phyloP scores from a whole-genome alignment of 768 basidiomycete species.

The Neoboletus magnificus region DNA sequence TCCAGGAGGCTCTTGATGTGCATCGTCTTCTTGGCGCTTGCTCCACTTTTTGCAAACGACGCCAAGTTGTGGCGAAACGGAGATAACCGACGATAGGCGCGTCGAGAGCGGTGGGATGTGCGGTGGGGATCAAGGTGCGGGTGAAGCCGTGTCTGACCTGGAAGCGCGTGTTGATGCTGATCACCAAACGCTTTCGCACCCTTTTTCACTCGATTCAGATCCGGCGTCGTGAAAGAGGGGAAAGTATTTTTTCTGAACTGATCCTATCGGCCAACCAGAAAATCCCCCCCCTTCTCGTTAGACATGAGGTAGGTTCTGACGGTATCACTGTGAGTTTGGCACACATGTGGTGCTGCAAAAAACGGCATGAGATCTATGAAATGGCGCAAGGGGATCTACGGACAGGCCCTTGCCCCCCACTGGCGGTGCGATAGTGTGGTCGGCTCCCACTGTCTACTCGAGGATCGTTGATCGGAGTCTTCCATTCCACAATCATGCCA shows the following conservation, averaged over 20 bases:
- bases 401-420: neutral
- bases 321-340: neutral
- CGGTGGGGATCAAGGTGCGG: neutral
- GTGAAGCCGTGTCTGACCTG: neutral
- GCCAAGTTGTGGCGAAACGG: neutral
- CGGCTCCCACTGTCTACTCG: neutral
- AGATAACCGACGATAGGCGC: neutral
- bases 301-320: constrained; percentile 4
- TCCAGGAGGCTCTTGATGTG: neutral
- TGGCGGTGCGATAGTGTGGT: neutral
- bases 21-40: neutral
- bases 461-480: constrained; percentile 1
- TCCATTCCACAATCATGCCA: neutral
- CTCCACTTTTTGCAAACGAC: neutral
- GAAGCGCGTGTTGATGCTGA: constrained; percentile 8
- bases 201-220: neutral
- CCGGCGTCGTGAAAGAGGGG: neutral
- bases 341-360: neutral
- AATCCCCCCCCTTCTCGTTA: neutral
- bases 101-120: neutral
- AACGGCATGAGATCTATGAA: constrained; percentile 2
- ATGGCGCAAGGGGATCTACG: neutral
- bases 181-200: neutral
- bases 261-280: constrained; percentile 2
- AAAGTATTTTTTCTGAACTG: neutral